A percentile compares a stretch with the other conserved stretches of the same genome.
phyloP scores from a whole-genome alignment of 192 early-diverging fungal genomes.

The Backusella sp. region DNA sequence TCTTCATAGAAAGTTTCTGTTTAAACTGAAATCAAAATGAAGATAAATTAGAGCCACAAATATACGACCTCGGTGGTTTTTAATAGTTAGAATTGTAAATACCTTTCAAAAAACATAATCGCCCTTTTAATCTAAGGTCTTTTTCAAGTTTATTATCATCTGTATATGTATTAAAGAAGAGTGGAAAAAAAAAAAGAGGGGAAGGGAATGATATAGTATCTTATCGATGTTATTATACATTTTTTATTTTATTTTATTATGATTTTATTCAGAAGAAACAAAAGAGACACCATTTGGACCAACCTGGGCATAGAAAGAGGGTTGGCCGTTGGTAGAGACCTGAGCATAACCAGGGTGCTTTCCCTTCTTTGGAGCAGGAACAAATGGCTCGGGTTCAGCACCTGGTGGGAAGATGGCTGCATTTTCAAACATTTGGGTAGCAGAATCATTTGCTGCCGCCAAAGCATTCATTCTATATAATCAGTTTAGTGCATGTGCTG shows the following conservation, averaged over 20 bases:
- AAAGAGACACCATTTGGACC: conserved; percentile 23
- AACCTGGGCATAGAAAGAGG: conserved; percentile 35
- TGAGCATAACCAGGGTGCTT: conserved; percentile 32
- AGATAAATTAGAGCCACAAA: too few relatives aligned
- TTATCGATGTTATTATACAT: neutral
- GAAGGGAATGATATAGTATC: too few relatives aligned
- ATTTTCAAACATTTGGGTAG: conserved; percentile 29
- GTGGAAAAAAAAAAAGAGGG: too few relatives aligned
- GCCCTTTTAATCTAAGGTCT: too few relatives aligned
- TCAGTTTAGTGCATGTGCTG: neutral
- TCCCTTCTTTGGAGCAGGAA: neutral
- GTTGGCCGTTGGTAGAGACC: conserved; percentile 14
- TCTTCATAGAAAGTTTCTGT: too few relatives aligned
- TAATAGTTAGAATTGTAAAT: too few relatives aligned
- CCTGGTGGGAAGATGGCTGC: conserved; percentile 19
- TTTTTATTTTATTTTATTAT: neutral
- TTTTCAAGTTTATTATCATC: too few relatives aligned
- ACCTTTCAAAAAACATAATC: too few relatives aligned
- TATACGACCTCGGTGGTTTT: too few relatives aligned
- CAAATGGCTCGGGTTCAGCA: neutral
- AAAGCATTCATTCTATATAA: conserved; percentile 31
- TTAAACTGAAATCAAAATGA: too few relatives aligned
- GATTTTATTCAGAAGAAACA: conserved; percentile 14
- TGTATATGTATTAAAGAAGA: too few relatives aligned
- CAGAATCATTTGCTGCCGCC: conserved; percentile 27